Evolutionary conservation across 1,284 basidiomycete species (phyloP).

Genomic region (Leccinum solheimii): DNA sequence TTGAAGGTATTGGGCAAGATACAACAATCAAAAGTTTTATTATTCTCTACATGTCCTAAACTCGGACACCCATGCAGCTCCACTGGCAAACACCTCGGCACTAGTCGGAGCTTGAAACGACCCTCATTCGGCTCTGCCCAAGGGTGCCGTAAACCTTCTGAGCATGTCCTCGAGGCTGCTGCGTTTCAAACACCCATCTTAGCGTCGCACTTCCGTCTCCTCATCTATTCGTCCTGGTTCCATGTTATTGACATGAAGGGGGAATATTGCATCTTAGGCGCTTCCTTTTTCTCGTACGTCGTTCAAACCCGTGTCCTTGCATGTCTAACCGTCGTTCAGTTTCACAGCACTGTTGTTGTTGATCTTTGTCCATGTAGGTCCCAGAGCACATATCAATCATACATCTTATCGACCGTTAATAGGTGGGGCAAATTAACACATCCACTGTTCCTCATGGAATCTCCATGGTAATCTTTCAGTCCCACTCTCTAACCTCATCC

Average conservation of each 20-base stretch:
- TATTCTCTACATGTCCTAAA: constrained; percentile 13
- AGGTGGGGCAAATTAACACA: constrained; percentile 83
- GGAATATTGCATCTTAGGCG: constrained; percentile 68
- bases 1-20: not conserved
- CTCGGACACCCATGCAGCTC: not conserved
- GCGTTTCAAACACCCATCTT: constrained; percentile 26
- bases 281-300: constrained; percentile 67
- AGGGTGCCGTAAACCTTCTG: constrained; percentile 19
- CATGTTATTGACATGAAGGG: constrained; percentile 54
- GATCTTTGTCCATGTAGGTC: constrained; percentile 75
- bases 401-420: constrained; percentile 35
- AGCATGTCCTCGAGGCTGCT: constrained; percentile 28
- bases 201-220: constrained; percentile 17
- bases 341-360: constrained; percentile 65
- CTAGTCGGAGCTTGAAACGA: constrained; percentile 21
- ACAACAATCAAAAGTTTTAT: constrained; percentile 9
- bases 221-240: constrained; percentile 14
- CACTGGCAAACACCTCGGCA: not conserved
- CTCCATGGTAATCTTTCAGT: constrained; percentile 55
- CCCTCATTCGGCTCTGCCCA: constrained; percentile 9
- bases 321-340: constrained; percentile 41
- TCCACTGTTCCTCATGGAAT: constrained; percentile 68
- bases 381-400: constrained; percentile 17
- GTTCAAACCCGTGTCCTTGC: constrained; percentile 7
- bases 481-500: not conserved